Conservation (phyloP, 129 eudicot species). For the Flaveria ramosissima region DNA sequence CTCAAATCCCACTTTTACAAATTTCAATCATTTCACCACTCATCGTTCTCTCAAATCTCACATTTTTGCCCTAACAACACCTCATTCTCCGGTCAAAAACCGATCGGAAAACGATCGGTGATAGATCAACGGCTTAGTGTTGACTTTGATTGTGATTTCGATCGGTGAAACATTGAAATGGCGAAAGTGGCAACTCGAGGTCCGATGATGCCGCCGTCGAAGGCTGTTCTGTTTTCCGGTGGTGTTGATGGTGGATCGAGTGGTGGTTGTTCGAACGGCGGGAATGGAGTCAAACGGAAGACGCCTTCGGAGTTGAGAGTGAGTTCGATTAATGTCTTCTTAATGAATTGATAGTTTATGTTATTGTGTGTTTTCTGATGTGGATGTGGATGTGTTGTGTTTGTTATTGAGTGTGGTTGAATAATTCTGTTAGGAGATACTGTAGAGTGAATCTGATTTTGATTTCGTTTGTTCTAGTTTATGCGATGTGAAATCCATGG, state of each 20-base stretch:
- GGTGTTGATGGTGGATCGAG: slow-evolving; percentile 36
- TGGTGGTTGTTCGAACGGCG: slow-evolving; percentile 33
- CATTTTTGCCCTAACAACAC: slow-evolving; percentile 46
- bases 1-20: slow-evolving; percentile 29
- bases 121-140: slow-evolving; percentile 15
- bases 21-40: background rate
- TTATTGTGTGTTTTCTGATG: slow-evolving; percentile 1
- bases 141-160: slow-evolving; percentile 16
- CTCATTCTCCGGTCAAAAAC: slow-evolving; percentile 33
- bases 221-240: slow-evolving; percentile 41
- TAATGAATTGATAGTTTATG: background rate
- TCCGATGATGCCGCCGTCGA: slow-evolving; percentile 43
- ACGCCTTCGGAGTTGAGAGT: slow-evolving; percentile 97
- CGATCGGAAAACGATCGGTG: slow-evolving; percentile 3
- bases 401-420: background rate
- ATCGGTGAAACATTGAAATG: slow-evolving; percentile 37
- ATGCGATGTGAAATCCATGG: slow-evolving; percentile 1
- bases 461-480: background rate
- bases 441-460: background rate
- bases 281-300: slow-evolving; percentile 57
- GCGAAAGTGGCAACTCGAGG: slow-evolving; percentile 73
- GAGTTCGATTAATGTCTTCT: background rate
- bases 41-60: slow-evolving; percentile 2
- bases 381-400: background rate
- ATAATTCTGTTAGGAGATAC: background rate